Conservation (phyloP, 2,329 filamentous ascomycete species). For the Cyphellophora attinorum region DNA sequence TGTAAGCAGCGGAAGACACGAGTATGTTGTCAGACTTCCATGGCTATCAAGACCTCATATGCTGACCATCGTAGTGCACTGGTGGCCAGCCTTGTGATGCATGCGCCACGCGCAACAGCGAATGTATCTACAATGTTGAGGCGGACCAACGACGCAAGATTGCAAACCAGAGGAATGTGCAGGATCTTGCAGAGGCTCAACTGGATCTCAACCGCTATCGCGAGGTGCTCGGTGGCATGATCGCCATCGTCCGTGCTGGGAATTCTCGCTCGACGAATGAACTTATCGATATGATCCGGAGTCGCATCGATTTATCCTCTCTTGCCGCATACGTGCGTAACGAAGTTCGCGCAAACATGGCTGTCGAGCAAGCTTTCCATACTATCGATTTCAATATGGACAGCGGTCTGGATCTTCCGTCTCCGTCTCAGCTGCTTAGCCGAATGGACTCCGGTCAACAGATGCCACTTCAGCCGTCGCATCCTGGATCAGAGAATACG, state of each 20-base stretch:
- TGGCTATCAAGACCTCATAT: background rate
- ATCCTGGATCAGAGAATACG: background rate
- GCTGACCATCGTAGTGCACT: constrained; percentile 11
- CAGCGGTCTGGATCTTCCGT: constrained; percentile 13
- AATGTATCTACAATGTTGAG: constrained; percentile 16
- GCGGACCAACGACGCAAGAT: constrained; percentile 19
- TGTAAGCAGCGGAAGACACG: constrained; percentile 19
- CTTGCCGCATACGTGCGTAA: constrained; percentile 18
- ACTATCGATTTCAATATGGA: constrained; percentile 16
- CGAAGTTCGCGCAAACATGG: constrained; percentile 13
- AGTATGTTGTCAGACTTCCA: constrained; percentile 6
- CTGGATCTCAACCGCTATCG: constrained; percentile 12
- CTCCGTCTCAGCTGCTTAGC: constrained; percentile 13
- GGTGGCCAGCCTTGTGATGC: constrained; percentile 17
- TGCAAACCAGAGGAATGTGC: constrained; percentile 16
- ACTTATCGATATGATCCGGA: constrained; percentile 13
- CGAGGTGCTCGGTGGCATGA: constrained; percentile 17
- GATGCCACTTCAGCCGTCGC: background rate
- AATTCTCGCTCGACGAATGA: constrained; percentile 9
- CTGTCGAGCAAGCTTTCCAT: constrained; percentile 14
- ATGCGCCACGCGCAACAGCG: constrained; percentile 13
- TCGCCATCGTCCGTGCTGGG: constrained; percentile 16
- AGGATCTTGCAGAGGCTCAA: constrained; percentile 14
- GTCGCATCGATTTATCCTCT: constrained; percentile 15
- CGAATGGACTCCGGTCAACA: background rate